phyloP scores from a whole-genome alignment of 495 filamentous ascomycete species.

The Cercophora newfieldiana region DNA sequence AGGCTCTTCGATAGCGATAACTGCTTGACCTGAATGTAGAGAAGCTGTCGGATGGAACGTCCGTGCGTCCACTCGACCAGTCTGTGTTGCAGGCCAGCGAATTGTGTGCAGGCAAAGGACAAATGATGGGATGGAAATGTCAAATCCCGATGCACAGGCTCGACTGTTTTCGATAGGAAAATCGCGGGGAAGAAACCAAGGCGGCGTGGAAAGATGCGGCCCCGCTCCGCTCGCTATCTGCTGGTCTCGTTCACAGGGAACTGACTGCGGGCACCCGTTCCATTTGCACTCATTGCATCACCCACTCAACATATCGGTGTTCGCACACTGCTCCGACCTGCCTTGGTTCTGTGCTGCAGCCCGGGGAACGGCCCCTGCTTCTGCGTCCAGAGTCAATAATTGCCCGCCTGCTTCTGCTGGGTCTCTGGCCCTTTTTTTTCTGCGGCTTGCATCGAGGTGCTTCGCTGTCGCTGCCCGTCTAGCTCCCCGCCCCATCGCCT shows the following conservation, averaged over 20 bases:
- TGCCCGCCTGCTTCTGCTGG: neutral
- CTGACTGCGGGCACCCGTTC: slow-evolving; percentile 27
- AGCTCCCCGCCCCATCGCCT: neutral
- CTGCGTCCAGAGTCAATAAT: neutral
- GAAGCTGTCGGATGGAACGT: no score
- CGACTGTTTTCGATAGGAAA: slow-evolving; percentile 9
- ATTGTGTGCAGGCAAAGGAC: neutral
- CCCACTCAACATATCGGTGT: slow-evolving; percentile 15
- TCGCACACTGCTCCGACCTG: neutral
- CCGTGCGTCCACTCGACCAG: no score
- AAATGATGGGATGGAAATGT: slow-evolving; percentile 4
- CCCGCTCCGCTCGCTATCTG: neutral
- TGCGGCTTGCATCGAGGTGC: slow-evolving; percentile 7
- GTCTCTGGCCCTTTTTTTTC: neutral
- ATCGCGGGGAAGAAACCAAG: slow-evolving; percentile 1
- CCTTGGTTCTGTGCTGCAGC: slow-evolving; percentile 14
- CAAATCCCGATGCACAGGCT: slow-evolving; percentile 4
- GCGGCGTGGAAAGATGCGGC: neutral
- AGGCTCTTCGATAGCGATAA: no score
- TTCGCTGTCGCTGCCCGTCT: neutral
- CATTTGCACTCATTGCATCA: slow-evolving; percentile 24
- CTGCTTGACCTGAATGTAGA: neutral
- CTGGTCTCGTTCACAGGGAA: slow-evolving; percentile 1
- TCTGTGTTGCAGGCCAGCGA: no score
- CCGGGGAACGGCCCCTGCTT: slow-evolving; percentile 1